These are phyloP conservation scores for Akebia trifoliata DNA, from an alignment of 164 flowering plant species.

Conservation along the genomic window DNA sequence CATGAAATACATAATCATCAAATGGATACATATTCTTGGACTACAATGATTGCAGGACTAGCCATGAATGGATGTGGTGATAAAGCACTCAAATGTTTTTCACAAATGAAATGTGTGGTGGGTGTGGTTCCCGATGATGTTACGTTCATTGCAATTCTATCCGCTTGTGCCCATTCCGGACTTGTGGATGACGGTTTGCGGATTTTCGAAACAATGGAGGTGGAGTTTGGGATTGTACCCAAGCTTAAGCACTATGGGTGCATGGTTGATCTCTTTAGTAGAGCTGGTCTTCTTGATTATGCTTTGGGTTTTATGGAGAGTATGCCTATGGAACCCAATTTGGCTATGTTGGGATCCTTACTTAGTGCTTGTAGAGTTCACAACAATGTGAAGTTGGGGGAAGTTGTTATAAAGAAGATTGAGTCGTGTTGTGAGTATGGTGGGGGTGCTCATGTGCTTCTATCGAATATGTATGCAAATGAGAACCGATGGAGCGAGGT, in stretches of 20 bases:
- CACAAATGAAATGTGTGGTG: constrained; percentile 10
- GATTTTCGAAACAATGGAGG: constrained; percentile 13
- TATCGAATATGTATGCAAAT: constrained; percentile 10
- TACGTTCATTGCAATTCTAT: constrained; percentile 11
- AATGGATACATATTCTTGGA: constrained; percentile 22
- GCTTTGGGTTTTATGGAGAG: constrained; percentile 3
- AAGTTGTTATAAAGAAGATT: constrained; percentile 8
- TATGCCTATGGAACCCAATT: constrained; percentile 11
- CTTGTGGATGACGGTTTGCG: constrained; percentile 10
- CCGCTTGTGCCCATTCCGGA: constrained; percentile 14
- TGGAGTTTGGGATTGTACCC: constrained; percentile 10
- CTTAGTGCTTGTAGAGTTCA: constrained; percentile 12
- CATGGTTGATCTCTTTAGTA: constrained; percentile 10
- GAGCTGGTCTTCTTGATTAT: constrained; percentile 8
- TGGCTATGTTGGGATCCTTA: constrained; percentile 8
- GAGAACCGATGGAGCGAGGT: constrained; percentile 7
- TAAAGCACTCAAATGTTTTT: constrained; percentile 14
- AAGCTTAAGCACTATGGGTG: constrained; percentile 14
- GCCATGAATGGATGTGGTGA: constrained; percentile 11
- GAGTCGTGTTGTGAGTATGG: constrained; percentile 8
- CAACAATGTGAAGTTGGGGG: constrained; percentile 9
- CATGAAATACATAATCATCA: constrained; percentile 5
- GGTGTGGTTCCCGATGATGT: constrained; percentile 8
- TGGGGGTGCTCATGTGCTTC: constrained; percentile 8
- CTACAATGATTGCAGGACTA: constrained; percentile 17